phyloP scores from a whole-genome alignment of 2,329 filamentous ascomycete species.

The Aspergillus ustus region DNA sequence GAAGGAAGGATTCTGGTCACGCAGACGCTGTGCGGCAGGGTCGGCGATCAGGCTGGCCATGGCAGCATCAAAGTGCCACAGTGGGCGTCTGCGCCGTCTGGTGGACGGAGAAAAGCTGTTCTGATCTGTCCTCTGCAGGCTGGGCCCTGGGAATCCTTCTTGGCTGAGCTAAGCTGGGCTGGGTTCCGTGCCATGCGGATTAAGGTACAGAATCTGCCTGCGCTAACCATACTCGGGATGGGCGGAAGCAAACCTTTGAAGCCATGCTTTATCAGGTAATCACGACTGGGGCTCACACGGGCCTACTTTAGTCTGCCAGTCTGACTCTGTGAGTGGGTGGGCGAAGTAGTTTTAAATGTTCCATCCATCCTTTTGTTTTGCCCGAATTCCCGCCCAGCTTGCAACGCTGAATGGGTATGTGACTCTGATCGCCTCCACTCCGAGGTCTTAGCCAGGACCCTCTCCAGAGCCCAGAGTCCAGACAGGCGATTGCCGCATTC shows the following conservation, averaged over 20 bases:
- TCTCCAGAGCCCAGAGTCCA: constrained; percentile 18
- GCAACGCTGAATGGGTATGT: background rate
- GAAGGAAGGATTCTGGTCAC: constrained; percentile 9
- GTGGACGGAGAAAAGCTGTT: background rate
- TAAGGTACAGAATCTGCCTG: background rate
- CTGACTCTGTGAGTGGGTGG: constrained; percentile 10
- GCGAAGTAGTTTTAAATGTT: constrained; percentile 4
- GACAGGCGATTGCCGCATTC: constrained; percentile 2
- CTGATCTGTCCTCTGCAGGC: background rate
- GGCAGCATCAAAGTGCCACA: constrained; percentile 3
- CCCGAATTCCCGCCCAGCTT: background rate
- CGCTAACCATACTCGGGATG: background rate
- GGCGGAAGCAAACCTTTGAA: background rate
- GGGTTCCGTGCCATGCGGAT: background rate
- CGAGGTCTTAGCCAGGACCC: constrained; percentile 14
- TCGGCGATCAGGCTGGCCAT: constrained; percentile 26
- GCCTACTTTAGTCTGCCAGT: constrained; percentile 19
- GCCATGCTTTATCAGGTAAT: constrained; percentile 3
- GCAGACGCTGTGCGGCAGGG: constrained; percentile 13
- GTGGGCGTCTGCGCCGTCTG: background rate
- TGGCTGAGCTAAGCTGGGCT: background rate
- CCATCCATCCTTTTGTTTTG: background rate
- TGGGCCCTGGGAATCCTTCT: background rate
- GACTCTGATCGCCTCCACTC: constrained; percentile 21
- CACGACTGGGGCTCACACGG: constrained; percentile 22